Percentiles rank a stretch among this genome's conserved stretches.
These are phyloP conservation scores for Mycosphaerelloides madeirae DNA, from an alignment of 2,329 filamentous ascomycete genomes.

Conservation along the genomic window DNA sequence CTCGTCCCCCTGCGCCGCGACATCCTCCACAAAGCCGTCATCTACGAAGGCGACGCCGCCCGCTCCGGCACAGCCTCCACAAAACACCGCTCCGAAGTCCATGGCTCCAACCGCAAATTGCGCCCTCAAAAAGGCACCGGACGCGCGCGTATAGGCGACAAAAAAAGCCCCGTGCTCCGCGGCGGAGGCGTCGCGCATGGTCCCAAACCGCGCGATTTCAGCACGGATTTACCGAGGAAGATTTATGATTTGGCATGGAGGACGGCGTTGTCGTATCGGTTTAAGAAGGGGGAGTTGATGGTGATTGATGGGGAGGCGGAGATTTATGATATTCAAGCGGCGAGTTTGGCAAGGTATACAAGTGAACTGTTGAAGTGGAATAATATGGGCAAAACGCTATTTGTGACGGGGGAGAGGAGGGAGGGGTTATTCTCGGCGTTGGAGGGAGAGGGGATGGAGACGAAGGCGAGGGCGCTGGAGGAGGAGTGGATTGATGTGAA, in stretches of 20 bases:
- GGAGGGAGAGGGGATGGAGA: constrained; percentile 59
- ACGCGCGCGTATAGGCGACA: constrained; percentile 70
- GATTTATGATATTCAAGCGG: constrained; percentile 46
- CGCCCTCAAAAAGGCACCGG: constrained; percentile 83
- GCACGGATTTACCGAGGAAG: constrained; percentile 75
- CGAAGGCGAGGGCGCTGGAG: constrained; percentile 62
- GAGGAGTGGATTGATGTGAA: constrained; percentile 79
- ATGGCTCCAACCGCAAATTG: constrained; percentile 77
- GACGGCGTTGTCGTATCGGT: constrained; percentile 88
- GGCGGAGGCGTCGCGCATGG: constrained; percentile 88
- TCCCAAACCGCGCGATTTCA: constrained; percentile 89
- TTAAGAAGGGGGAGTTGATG: constrained; percentile 78
- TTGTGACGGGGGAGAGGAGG: constrained; percentile 62
- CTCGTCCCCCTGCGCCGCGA: constrained; percentile 83
- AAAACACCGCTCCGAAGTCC: constrained; percentile 78
- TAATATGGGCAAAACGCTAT: constrained; percentile 64
- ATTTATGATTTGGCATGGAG: constrained; percentile 95
- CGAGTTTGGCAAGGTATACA: constrained; percentile 51
- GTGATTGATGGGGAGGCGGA: constrained; percentile 73
- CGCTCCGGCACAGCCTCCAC: constrained; percentile 79
- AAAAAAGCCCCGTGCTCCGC: constrained; percentile 72
- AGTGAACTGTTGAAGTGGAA: constrained; percentile 66
- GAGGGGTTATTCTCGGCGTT: constrained; percentile 64
- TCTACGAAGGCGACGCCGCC: constrained; percentile 86
- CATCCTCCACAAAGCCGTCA: constrained; percentile 83